Conservation (phyloP, 371 early-diverging fungal genomes). For the Nematocida parisii region DNA sequence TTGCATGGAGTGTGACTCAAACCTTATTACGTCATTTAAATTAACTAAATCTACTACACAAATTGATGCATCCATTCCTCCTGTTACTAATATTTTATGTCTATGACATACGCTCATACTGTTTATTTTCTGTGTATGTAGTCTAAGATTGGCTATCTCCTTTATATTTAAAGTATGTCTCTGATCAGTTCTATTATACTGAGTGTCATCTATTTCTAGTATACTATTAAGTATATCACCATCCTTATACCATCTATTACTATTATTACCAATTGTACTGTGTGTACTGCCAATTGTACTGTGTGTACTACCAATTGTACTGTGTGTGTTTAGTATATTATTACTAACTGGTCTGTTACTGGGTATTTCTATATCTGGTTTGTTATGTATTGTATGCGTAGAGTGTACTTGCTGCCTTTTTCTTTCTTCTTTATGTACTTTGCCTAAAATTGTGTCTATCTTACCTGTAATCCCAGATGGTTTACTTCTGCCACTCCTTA, state of each 20-base stretch:
- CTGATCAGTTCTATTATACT: neutral
- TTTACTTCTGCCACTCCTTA: slow-evolving; percentile 62
- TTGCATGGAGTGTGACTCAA: slow-evolving; percentile 57
- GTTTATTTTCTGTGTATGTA: slow-evolving; percentile 52
- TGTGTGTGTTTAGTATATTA: neutral
- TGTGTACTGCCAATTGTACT: too few relatives aligned
- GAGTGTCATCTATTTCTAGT: slow-evolving; percentile 47
- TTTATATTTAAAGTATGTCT: slow-evolving; percentile 1
- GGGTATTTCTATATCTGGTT: neutral
- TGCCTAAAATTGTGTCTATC: slow-evolving; percentile 49
- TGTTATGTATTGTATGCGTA: neutral
- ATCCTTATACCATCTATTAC: neutral
- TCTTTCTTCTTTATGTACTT: slow-evolving; percentile 6
- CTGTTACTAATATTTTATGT: slow-evolving; percentile 43
- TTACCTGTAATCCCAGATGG: slow-evolving; percentile 26
- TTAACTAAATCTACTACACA: slow-evolving; percentile 49
- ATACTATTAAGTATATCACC: slow-evolving; percentile 56
- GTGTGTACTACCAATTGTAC: too few relatives aligned
- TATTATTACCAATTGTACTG: neutral
- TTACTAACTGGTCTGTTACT: neutral
- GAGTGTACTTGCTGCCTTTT: neutral
- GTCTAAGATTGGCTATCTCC: slow-evolving; percentile 34
- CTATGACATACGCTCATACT: slow-evolving; percentile 51
- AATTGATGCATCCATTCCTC: slow-evolving; percentile 46
- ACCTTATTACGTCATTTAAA: slow-evolving; percentile 30